A percentile compares a stretch with the other conserved stretches of the same genome.
phyloP scores from a whole-genome alignment of 1,284 basidiomycete genomes.

The Apiotrichum siamense region DNA sequence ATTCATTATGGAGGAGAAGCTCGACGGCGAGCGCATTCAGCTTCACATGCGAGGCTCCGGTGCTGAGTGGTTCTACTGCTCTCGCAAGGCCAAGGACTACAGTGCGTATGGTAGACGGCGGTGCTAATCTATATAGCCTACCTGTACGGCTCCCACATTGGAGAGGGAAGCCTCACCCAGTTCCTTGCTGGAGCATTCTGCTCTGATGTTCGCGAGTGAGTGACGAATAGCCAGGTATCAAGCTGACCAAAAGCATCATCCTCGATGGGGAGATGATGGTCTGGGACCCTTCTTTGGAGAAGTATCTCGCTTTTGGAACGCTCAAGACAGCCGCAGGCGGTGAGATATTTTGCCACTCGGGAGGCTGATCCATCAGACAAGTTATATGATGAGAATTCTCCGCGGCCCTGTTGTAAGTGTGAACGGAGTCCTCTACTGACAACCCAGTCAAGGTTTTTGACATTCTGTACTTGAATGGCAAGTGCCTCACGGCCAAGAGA shows the following conservation, averaged over 20 bases:
- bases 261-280: conserved; percentile 96
- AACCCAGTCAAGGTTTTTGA: conserved; percentile 85
- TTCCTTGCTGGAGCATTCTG: conserved; percentile 70
- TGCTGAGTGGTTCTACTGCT: conserved; percentile 78
- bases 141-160: conserved; percentile 75
- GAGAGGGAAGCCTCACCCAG: conserved; percentile 77
- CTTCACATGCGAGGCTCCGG: conserved; percentile 75
- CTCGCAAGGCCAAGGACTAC: conserved; percentile 88
- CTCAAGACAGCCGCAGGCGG: conserved; percentile 82
- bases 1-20: conserved; percentile 90
- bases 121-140: conserved; percentile 48
- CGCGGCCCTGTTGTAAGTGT: conserved; percentile 77
- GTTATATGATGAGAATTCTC: conserved; percentile 61
- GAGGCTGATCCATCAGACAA: conserved; percentile 53
- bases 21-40: conserved; percentile 92
- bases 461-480: conserved; percentile 69
- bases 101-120: conserved; percentile 49
- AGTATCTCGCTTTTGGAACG: conserved; percentile 81
- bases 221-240: conserved; percentile 4
- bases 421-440: background rate
- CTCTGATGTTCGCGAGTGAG: conserved; percentile 69
- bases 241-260: conserved; percentile 59
- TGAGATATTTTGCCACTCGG: conserved; percentile 39
- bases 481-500: conserved; percentile 41
- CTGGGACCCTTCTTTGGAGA: conserved; percentile 81